Evolutionary conservation across 1,139 yeast species (phyloP), one percentile per base, ranked within the genome.

Genomic region (Eremothecium gossypii): DNA sequence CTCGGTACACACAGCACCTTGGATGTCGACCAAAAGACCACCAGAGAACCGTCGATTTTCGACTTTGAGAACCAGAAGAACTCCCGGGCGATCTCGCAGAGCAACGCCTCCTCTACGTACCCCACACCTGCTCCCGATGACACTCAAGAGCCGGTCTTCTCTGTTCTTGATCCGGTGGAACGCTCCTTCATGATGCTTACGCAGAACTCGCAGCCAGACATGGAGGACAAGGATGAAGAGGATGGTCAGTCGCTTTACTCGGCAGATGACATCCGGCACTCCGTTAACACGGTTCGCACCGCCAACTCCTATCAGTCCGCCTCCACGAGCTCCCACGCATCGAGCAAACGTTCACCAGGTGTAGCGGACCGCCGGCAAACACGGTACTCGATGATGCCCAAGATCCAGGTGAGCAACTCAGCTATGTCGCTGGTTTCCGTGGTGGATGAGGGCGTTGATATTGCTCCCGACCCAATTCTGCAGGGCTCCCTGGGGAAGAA

Each of bases 151-250:
- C 17, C 27, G 13, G 31, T 12, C 7, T 39, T 34, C 14, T 29
- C 26, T 12, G 32, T 1, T 2, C 13, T 55, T 42, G 50, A 55
- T 36, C 63, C 62, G 8, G 54, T 58, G 8, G 63, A 58, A 42
- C 50, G 46, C 41, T 56, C 61, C 32, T 58, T 57, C 37, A 49
- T 54, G 55, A 53, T 54, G 52, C 45, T 58, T 13, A 58, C 61
- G 4, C 57, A 52, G 37, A 55, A 52, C 36, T 27, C 43, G 8
- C 37, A 14, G 27, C n/a, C n/a, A 10, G 20, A 17, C n/a, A 34
- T n/a, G 20, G 29, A 23, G 29, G 37, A 34, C 11, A 10, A 20
- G 10, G 10, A 4, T 17, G 37, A 10, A 10, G 20, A 27, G 9
- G 29, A 23, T 3, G 8, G 29, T 3, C 17, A 34, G 5, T 34